Evolutionary conservation across 2,329 filamentous ascomycete genomes (phyloP).

Genomic region (Emergomyces pasteurianus): DNA sequence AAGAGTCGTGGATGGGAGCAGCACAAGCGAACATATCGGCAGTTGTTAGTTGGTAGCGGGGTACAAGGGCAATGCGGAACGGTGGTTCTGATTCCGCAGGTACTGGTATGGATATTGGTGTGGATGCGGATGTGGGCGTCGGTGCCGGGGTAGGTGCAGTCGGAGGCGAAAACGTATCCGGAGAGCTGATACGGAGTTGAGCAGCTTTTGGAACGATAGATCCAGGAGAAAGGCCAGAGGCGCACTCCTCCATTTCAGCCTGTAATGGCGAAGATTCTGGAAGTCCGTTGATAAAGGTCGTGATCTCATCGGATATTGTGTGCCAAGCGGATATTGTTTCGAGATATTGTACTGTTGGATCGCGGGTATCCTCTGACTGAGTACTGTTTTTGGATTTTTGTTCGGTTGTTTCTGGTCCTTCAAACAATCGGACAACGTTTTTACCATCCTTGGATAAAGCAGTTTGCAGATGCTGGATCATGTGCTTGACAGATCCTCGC

Average conservation of each 20-base stretch:
- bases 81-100: conserved; percentile 8
- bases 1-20: conserved; percentile 64
- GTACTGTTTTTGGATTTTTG: conserved; percentile 6
- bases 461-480: conserved; percentile 52
- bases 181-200: conserved; percentile 20
- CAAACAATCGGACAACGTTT: conserved; percentile 38
- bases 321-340: conserved; percentile 63
- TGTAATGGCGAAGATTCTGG: neutral
- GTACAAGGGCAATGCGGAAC: conserved; percentile 63
- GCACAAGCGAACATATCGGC: conserved; percentile 63
- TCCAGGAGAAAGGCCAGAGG: conserved; percentile 20
- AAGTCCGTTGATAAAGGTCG: conserved; percentile 40
- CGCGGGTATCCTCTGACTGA: conserved; percentile 26
- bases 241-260: conserved; percentile 12
- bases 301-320: conserved; percentile 58
- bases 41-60: conserved; percentile 66
- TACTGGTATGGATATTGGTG: conserved; percentile 7
- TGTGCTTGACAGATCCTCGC: conserved; percentile 48
- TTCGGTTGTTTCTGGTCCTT: conserved; percentile 30
- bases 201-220: conserved; percentile 22
- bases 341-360: conserved; percentile 48
- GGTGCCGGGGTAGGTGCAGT: conserved; percentile 10
- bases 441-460: conserved; percentile 42
- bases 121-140: neutral
- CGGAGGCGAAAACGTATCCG: conserved; percentile 17